Evolutionary conservation across 768 basidiomycete species (phyloP).

Genomic region (Leccinellum rugosiceps): DNA sequence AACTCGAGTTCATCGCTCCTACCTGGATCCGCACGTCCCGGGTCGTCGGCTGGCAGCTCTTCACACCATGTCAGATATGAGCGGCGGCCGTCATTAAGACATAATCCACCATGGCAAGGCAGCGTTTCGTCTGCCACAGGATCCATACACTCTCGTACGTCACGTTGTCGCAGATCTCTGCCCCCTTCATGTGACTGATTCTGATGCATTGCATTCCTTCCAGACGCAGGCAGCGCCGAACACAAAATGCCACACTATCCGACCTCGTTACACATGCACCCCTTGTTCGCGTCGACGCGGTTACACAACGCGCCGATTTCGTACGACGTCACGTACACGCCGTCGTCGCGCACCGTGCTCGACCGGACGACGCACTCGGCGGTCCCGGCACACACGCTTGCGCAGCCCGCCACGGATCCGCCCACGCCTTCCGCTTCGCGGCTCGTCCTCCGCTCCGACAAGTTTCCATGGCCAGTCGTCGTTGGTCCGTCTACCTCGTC

Average conservation of each 20-base stretch:
- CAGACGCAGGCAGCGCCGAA: conserved; percentile 26
- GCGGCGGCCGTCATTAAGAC: conserved; percentile 45
- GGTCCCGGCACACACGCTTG: conserved; percentile 53
- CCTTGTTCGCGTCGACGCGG: conserved; percentile 54
- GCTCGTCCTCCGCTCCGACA: conserved; percentile 52
- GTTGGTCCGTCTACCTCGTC: conserved; percentile 38
- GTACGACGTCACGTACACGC: conserved; percentile 55
- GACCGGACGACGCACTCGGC: conserved; percentile 52
- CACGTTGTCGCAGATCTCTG: conserved; percentile 1
- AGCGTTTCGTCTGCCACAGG: conserved; percentile 37
- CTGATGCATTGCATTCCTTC: not conserved
- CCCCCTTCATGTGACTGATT: not conserved
- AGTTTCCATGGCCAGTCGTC: conserved; percentile 60
- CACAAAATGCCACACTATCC: conserved; percentile 19
- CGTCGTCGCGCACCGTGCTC: conserved; percentile 54
- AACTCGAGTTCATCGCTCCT: conserved; percentile 49
- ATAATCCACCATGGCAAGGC: conserved; percentile 46
- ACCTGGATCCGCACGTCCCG: conserved; percentile 37
- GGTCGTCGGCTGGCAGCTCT: conserved; percentile 39
- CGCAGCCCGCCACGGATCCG: conserved; percentile 65
- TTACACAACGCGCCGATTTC: conserved; percentile 59
- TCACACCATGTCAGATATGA: conserved; percentile 38
- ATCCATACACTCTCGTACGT: conserved; percentile 42
- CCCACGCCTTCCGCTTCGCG: conserved; percentile 43
- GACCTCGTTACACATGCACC: conserved; percentile 56